phyloP scores from a whole-genome alignment of 2,329 filamentous ascomycete genomes.

The Phoma sp. region DNA sequence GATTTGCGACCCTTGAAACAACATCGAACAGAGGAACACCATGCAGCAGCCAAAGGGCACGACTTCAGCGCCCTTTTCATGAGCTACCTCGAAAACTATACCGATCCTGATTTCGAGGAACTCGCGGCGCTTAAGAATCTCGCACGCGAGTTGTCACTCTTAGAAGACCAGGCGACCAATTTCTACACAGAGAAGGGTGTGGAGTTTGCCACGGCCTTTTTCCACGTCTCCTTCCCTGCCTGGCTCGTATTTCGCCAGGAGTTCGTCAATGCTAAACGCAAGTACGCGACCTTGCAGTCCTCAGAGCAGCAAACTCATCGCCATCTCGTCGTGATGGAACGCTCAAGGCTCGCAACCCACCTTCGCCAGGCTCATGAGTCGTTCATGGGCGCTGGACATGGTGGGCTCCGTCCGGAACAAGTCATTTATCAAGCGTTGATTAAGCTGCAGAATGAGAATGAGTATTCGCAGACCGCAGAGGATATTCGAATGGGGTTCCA shows the following conservation, averaged over 20 bases:
- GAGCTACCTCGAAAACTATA: conserved; percentile 5
- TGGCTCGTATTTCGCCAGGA: conserved; percentile 5
- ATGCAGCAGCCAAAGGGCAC: background rate
- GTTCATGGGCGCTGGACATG: conserved; percentile 1
- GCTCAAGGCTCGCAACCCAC: conserved; percentile 4
- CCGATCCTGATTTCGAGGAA: conserved; percentile 6
- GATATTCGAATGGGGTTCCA: background rate
- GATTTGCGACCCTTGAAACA: background rate
- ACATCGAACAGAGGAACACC: background rate
- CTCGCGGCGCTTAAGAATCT: conserved; percentile 2
- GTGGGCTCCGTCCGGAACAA: conserved; percentile 4
- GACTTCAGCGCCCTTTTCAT: conserved; percentile 7
- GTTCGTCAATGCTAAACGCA: conserved; percentile 1
- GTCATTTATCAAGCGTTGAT: background rate
- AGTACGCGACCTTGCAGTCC: background rate
- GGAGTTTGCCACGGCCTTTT: background rate
- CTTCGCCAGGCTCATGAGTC: background rate
- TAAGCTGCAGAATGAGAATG: background rate
- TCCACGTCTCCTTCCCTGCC: conserved; percentile 3
- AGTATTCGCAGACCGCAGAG: background rate
- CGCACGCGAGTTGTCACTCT: background rate
- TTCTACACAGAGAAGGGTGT: background rate
- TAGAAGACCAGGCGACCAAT: background rate
- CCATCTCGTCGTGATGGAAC: conserved; percentile 5
- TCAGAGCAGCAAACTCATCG: background rate